Evolutionary conservation across 345 rosid genomes (phyloP).

Genomic region (Hibiscus tridactylites): DNA sequence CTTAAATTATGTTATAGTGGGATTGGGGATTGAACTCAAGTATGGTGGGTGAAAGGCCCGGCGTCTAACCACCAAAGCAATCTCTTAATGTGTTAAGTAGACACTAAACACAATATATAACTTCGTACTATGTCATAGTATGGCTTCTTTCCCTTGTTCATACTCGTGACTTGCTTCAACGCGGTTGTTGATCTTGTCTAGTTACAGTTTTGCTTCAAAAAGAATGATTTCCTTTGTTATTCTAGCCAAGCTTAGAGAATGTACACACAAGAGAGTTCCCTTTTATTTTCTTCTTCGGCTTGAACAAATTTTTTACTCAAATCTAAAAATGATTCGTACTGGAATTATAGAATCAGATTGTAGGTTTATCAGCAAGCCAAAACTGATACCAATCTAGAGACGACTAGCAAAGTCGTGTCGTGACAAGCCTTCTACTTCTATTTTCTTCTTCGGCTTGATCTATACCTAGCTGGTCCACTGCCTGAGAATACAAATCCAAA

Average conservation of each 20-base stretch:
- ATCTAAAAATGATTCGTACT: conserved; percentile 10
- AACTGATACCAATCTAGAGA: conserved; percentile 57
- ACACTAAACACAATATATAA: too few species aligned
- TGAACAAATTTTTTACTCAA: background rate
- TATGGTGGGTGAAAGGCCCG: too few species aligned
- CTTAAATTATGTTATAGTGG: too few species aligned
- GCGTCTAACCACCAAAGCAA: too few species aligned
- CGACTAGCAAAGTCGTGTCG: conserved; percentile 98
- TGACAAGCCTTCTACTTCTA: conserved; percentile 63
- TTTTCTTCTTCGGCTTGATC: conserved; percentile 47
- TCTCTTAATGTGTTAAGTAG: too few species aligned
- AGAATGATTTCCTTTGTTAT: background rate
- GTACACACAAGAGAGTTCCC: too few species aligned
- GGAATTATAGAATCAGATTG: conserved; percentile 57
- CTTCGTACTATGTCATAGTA: too few species aligned
- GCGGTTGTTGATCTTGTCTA: too few species aligned
- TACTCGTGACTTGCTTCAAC: too few species aligned
- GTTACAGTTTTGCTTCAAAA: background rate
- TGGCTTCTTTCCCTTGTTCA: too few species aligned
- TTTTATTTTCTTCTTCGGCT: background rate
- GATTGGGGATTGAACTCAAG: too few species aligned
- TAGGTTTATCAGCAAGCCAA: background rate
- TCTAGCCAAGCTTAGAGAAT: too few species aligned
- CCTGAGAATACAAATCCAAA: conserved; percentile 24
- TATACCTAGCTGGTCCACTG: conserved; percentile 79